Conservation (phyloP, 306 rosid genomes). For the Castanospermum australe region DNA sequence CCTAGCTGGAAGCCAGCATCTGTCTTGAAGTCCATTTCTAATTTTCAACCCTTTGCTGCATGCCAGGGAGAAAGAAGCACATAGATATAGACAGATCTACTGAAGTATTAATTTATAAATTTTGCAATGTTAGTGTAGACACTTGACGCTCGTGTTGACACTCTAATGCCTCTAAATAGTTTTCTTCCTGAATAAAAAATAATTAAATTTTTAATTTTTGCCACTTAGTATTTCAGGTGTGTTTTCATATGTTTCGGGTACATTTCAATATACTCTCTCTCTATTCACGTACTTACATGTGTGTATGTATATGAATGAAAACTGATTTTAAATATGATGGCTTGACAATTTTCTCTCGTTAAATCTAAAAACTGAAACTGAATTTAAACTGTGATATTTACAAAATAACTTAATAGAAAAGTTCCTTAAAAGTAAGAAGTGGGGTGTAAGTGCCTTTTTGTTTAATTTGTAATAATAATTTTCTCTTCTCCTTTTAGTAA, state of each 20-base stretch:
- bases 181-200: not conserved
- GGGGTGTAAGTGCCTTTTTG: no score
- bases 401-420: not conserved
- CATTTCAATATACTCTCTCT: not conserved
- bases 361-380: not conserved
- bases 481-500: not conserved
- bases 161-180: not conserved
- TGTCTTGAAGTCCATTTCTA: constrained; percentile 11
- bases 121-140: no score
- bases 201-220: not conserved
- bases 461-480: not conserved
- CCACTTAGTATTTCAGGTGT: not conserved
- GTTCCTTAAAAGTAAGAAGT: no score
- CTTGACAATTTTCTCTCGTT: not conserved
- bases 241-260: not conserved
- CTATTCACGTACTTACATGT: no score
- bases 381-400: not conserved
- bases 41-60: constrained; percentile 6
- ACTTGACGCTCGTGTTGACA: not conserved
- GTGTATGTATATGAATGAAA: not conserved
- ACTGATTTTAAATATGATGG: not conserved
- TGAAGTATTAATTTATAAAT: not conserved
- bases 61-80: constrained; percentile 4
- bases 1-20: not conserved
- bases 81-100: not conserved